phyloP scores from a whole-genome alignment of 2,329 filamentous ascomycete genomes.

The Aureobasidium pullulans region DNA sequence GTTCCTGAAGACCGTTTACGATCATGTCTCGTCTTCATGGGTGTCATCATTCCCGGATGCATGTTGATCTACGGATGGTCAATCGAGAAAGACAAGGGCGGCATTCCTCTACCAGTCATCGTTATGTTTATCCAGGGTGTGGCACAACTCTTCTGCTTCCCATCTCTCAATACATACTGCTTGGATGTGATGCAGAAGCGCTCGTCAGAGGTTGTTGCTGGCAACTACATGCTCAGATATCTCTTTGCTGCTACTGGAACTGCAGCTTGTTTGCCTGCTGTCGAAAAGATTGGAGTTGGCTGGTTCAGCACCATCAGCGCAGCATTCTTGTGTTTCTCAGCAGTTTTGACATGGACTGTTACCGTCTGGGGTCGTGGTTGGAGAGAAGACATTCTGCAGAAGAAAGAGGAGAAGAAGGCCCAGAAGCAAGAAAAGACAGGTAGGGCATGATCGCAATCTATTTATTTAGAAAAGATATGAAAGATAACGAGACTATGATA shows the following conservation, averaged over 20 bases:
- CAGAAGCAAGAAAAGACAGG: background rate
- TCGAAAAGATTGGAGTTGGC: constrained; percentile 68
- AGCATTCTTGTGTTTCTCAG: constrained; percentile 42
- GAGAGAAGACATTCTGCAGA: constrained; percentile 19
- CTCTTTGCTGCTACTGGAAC: constrained; percentile 64
- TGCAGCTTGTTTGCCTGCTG: constrained; percentile 64
- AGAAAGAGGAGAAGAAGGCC: constrained; percentile 16
- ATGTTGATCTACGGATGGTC: constrained; percentile 65
- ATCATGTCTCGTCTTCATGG: constrained; percentile 50
- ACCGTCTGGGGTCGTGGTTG: constrained; percentile 39
- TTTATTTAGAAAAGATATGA: background rate
- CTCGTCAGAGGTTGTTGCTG: constrained; percentile 63
- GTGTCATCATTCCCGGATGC: constrained; percentile 50
- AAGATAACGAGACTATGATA: background rate
- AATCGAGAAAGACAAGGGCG: constrained; percentile 48
- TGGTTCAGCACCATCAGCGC: constrained; percentile 71
- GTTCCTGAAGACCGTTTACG: constrained; percentile 63
- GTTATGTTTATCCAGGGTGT: constrained; percentile 69
- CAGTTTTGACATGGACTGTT: constrained; percentile 41
- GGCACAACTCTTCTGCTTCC: constrained; percentile 68
- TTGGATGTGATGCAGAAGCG: constrained; percentile 70
- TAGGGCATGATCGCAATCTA: background rate
- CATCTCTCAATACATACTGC: constrained; percentile 71
- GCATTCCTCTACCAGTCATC: constrained; percentile 57
- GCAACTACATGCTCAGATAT: constrained; percentile 74